These are phyloP conservation scores for Saccharomyces kudriavzevii DNA, from an alignment of 805 yeast genomes.

Conservation along the genomic window DNA sequence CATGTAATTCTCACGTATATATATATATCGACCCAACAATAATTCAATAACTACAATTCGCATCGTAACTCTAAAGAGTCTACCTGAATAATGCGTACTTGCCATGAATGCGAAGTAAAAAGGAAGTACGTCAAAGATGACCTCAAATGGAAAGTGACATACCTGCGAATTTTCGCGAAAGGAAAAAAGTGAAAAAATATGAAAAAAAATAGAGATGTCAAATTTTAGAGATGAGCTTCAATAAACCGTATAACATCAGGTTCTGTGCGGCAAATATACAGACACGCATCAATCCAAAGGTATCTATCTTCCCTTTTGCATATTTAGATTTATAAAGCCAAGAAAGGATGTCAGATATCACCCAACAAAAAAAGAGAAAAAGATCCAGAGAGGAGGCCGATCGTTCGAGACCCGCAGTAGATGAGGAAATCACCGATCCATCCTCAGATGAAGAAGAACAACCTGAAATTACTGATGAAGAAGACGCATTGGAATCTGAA, in stretches of 20 bases:
- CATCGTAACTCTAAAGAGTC: neutral
- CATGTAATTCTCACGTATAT: neutral
- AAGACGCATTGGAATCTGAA: constrained; percentile 45
- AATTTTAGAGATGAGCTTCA: constrained; percentile 35
- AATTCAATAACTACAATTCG: neutral
- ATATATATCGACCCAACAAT: neutral
- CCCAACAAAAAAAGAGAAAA: constrained; percentile 10
- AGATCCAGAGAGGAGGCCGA: constrained; percentile 19
- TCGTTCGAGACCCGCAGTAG: constrained; percentile 21
- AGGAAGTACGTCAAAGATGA: neutral
- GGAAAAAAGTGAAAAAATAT: neutral
- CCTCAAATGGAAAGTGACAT: neutral
- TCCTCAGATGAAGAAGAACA: constrained; percentile 45
- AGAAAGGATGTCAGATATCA: constrained; percentile 2
- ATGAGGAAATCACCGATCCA: constrained; percentile 48
- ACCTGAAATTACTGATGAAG: constrained; percentile 33
- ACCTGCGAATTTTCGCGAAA: neutral
- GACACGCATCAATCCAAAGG: neutral
- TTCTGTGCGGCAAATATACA: neutral
- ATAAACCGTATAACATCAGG: neutral
- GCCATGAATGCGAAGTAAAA: neutral
- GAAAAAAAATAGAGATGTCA: constrained; percentile 35
- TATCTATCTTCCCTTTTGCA: neutral
- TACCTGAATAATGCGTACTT: neutral
- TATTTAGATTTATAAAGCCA: neutral